A percentile compares a stretch with the other conserved stretches of the same genome.
These are phyloP conservation scores for Podospora bellae-mahoneyi DNA, from an alignment of 495 filamentous ascomycete genomes.

Conservation along the genomic window DNA sequence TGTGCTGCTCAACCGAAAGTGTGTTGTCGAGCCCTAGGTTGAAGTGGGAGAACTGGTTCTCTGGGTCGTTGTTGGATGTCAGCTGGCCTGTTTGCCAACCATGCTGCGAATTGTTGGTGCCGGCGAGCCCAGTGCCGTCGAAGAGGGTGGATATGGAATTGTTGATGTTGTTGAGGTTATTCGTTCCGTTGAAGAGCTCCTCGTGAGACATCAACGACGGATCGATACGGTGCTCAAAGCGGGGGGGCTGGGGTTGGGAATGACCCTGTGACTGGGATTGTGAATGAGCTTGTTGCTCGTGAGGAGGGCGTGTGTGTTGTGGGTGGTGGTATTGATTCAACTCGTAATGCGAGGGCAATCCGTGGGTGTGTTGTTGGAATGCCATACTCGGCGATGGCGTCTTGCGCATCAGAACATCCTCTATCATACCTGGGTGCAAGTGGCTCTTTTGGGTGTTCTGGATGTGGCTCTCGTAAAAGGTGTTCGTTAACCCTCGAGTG, in stretches of 20 bases:
- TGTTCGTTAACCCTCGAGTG: conserved; percentile 46
- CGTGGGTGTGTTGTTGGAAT: conserved; percentile 21
- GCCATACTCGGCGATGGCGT: conserved; percentile 41
- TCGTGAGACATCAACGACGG: conserved; percentile 26
- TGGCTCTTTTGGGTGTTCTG: conserved; percentile 37
- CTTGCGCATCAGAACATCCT: conserved; percentile 52
- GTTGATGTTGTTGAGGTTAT: conserved; percentile 17
- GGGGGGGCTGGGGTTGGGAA: conserved; percentile 14
- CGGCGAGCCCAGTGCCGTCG: conserved; percentile 1
- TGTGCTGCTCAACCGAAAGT: conserved; percentile 26
- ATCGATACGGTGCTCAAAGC: conserved; percentile 32
- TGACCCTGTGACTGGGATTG: conserved; percentile 21
- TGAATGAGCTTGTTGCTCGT: conserved; percentile 19
- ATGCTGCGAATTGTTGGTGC: conserved; percentile 12
- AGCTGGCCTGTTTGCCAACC: conserved; percentile 22
- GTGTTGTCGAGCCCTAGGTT: conserved; percentile 27
- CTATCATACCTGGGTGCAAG: conserved; percentile 41
- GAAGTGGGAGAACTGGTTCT: conserved; percentile 24
- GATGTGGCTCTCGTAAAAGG: conserved; percentile 45
- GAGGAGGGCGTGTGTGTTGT: conserved; percentile 11
- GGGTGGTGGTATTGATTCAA: conserved; percentile 23
- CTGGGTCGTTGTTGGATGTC: conserved; percentile 17
- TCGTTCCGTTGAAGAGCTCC: conserved; percentile 12
- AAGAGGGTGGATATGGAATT: conserved; percentile 14
- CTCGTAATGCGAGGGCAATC: conserved; percentile 24